Evolutionary conservation across 129 eudicot genomes (phyloP), one percentile per base, ranked within the genome.

Genomic region (Apium graveolens): DNA sequence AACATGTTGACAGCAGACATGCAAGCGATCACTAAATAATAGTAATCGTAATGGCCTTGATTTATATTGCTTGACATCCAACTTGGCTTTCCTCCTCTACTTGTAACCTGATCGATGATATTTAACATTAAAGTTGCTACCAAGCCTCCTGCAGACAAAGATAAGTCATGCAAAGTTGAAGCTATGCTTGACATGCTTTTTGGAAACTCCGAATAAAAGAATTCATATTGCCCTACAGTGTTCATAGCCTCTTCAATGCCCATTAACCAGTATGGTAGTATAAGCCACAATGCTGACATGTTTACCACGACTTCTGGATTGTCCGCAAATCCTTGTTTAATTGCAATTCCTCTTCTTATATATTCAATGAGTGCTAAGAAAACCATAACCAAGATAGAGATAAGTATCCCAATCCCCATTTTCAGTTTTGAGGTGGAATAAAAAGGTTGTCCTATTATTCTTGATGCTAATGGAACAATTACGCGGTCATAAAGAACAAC

Each of bases 121-220:
- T 71, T 87, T 70, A 91, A 63, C 5, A 86, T 24, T 0, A 78
- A 35, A 41, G 86, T 85, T 24, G 90, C 88, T 4, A 89, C 18
- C 79, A 91, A 35, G 34, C 77, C 86, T 14, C 84, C 89, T 9
- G 73, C 48, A 1, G 80, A 49, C 82, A 80, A 21, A 20, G 83
- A 84, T 14, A 87, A 18, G 27, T 82, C 86, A 14, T 1, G 32
- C 2, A 89, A 79, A 68, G 70, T 63, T 7, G 83, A 27, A 26
- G 91, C 87, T 42, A 89, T 53, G 48, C 93, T 89, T 6, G 91
- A 86, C 93, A 89, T 89, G 73, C 87, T 84, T 26, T 73, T 83
- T 4, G 93, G 93, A 8, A 89, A 79, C 74, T 86, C 87, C 0
- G 76, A 39, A 10, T 39, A 79, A 13, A 69, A 89, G 62, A 86